phyloP scores from a whole-genome alignment of 495 filamentous ascomycete genomes.

The Aspergillus haitiensis region DNA sequence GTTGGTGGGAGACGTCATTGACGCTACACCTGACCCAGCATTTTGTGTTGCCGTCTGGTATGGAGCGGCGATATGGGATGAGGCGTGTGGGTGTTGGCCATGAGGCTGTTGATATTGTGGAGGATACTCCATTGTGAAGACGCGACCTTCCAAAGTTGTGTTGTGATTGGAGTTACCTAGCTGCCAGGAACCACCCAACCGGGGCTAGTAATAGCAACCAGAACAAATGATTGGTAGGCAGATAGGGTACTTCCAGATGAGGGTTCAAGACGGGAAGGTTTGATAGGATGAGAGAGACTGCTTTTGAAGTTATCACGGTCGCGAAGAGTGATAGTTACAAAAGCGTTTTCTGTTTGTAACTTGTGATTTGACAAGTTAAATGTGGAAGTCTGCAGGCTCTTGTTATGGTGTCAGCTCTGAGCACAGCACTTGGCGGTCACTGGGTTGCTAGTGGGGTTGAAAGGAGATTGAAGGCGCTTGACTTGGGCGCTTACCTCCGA shows the following conservation, averaged over 20 bases:
- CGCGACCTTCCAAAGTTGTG: conserved; percentile 28
- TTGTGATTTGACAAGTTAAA: conserved; percentile 47
- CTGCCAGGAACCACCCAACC: conserved; percentile 28
- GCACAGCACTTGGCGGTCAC: conserved; percentile 47
- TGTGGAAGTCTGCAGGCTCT: conserved; percentile 41
- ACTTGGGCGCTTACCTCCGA: conserved; percentile 40
- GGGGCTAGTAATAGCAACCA: conserved; percentile 19
- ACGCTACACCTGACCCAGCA: conserved; percentile 45
- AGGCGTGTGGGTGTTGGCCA: conserved; percentile 54
- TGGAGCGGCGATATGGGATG: conserved; percentile 50
- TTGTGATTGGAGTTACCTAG: conserved; percentile 27
- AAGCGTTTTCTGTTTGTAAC: conserved; percentile 25
- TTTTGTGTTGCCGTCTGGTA: conserved; percentile 51
- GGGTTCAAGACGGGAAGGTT: conserved; percentile 9
- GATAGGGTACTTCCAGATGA: conserved; percentile 14
- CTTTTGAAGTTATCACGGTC: conserved; percentile 30
- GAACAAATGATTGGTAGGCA: conserved; percentile 21
- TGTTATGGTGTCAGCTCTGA: conserved; percentile 45
- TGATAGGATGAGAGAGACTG: conserved; percentile 31
- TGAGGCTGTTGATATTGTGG: conserved; percentile 57
- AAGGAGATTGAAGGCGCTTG: conserved; percentile 27
- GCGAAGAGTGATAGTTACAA: conserved; percentile 35
- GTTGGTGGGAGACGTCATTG: conserved; percentile 54
- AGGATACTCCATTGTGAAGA: conserved; percentile 54
- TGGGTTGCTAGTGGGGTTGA: conserved; percentile 39